Evolutionary conservation across 148 eudicot genomes (phyloP).

Genomic region (Persicaria maculosa): DNA sequence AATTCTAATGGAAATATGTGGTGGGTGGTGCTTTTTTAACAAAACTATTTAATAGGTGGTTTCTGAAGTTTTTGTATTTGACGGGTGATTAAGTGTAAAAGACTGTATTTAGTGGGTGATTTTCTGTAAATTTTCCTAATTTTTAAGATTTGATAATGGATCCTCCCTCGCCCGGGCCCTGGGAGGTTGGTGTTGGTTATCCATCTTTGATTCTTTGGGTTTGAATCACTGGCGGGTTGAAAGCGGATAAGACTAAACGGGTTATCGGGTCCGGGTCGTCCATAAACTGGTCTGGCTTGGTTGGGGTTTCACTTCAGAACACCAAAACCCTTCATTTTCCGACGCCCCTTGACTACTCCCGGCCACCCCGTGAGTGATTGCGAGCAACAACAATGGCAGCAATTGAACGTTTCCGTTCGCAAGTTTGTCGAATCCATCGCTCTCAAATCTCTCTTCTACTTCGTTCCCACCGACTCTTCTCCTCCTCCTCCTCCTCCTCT

Average conservation of each 20-base stretch:
- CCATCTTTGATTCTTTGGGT: background rate
- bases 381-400: slow-evolving; percentile 10
- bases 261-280: slow-evolving; percentile 6
- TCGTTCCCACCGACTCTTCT: slow-evolving; percentile 3
- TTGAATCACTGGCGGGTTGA: background rate
- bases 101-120: no score
- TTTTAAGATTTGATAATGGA: no score
- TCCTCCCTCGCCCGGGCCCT: no score
- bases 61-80: no score
- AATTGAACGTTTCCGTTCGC: slow-evolving; percentile 6
- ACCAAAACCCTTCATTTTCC: slow-evolving; percentile 2
- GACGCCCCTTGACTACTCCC: background rate
- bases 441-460: slow-evolving; percentile 9
- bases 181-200: no score
- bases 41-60: no score
- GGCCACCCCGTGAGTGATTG: background rate
- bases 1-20: no score
- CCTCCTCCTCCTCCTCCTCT: background rate
- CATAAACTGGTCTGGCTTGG: background rate
- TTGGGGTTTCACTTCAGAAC: background rate
- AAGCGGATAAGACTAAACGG: background rate
- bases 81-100: no score
- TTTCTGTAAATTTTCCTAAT: no score
- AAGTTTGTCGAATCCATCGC: background rate
- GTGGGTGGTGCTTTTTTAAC: no score